Base-by-base conservation (phyloP, 352 stramenopile species). In the Globisporangium cystogenes region DNA sequence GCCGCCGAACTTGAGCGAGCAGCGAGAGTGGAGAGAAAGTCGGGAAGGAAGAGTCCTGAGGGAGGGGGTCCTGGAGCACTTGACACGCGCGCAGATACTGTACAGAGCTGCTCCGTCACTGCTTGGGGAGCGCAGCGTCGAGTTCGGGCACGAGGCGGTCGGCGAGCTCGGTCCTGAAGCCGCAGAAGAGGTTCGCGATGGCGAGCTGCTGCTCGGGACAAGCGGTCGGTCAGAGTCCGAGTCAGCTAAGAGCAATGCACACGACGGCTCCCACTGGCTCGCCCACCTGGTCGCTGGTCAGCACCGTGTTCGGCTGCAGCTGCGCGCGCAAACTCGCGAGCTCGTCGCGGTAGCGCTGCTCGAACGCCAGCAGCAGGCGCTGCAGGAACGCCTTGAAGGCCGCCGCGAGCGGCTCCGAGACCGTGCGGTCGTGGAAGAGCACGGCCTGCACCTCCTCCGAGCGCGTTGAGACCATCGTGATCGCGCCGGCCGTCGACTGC, bases 391-490 rank as follows among this genome's bases (percentile, higher is more conserved):
- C 46, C 29, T 80, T 81, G 16, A 90, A 67, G 21, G 65, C 60
- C 20, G 61, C 65, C 1, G 64, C 72, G 12, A 74, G 68, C 42
- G 62, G 65, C 29, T 87, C 71, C 1, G 67, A 72, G 50, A 73
- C 39, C 20, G 71, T 82, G 21, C 78, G 74, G 45, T 91, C 80
- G 53, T 93, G 80, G 52, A 93, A 93, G 31, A 93, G 66, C 45
- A 90, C 81, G 18, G 65, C 78, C 36, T 91, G 80, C 41, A 88
- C 57, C 20, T 48, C 62, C 36, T 76, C 73, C 46, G 72, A 79
- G 49, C 89, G 66, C 37, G 81, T 67, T 4, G 78, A 80, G n/a
- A 86, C 70, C 80, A 93, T 90, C 50, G 86, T 67, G n/a, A 93
- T 62, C 31, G 74, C 72, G 1, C 65, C 67, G 0, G 68, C 52